Conservation (phyloP, 2,329 filamentous ascomycete genomes). For the Neofusicoccum kwambonambiense region DNA sequence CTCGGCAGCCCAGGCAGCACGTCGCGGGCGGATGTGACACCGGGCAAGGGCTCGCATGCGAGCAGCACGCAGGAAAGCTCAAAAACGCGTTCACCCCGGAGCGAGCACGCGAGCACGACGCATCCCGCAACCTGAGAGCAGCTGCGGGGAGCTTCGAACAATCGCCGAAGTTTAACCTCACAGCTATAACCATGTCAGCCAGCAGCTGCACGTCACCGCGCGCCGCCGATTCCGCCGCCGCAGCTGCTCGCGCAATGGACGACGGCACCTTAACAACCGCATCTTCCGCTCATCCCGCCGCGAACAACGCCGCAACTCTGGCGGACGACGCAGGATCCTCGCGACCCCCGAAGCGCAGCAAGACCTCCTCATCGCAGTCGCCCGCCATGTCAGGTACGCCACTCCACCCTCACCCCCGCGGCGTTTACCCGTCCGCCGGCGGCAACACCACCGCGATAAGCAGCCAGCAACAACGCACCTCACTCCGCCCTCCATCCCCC, state of each 20-base stretch:
- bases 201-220: constrained; percentile 10
- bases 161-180: background rate
- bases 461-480: background rate
- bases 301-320: constrained; percentile 13
- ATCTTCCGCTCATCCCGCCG: background rate
- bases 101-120: background rate
- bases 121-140: too few species aligned
- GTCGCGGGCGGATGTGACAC: background rate
- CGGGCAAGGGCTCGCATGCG: background rate
- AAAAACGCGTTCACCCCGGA: background rate
- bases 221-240: background rate
- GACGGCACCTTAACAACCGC: background rate
- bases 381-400: constrained; percentile 15
- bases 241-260: background rate
- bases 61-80: background rate
- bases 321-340: constrained; percentile 11
- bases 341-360: constrained; percentile 12
- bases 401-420: background rate
- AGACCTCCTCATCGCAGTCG: constrained; percentile 1
- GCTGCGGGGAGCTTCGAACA: too few species aligned
- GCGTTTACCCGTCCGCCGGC: background rate
- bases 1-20: background rate
- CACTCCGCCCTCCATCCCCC: too few species aligned
- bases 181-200: background rate
- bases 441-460: background rate